Conservation (phyloP, 139 green algal genomes). For the Edaphochlamys debaryana region DNA sequence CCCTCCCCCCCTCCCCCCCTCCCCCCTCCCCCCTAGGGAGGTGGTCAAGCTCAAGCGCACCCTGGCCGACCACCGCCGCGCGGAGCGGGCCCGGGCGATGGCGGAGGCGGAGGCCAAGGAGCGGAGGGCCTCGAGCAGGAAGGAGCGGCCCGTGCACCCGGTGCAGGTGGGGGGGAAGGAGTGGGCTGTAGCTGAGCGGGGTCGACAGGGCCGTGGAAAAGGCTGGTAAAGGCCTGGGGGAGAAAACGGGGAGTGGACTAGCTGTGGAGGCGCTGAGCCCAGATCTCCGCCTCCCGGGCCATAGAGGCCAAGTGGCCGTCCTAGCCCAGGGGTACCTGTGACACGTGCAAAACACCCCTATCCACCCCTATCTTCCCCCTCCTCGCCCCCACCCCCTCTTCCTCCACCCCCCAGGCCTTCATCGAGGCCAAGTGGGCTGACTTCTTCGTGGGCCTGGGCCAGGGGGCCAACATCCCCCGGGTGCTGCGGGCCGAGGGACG, state of each 20-base stretch:
- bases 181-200: no score
- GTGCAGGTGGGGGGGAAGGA: no score
- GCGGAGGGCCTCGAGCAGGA: neutral
- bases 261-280: no score
- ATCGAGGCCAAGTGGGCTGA: conserved; percentile 48
- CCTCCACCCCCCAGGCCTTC: conserved; percentile 29
- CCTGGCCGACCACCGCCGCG: conserved; percentile 49
- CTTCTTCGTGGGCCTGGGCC: conserved; percentile 51
- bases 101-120: conserved; percentile 34
- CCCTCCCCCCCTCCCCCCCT: no score
- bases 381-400: no score
- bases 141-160: no score
- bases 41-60: conserved; percentile 53
- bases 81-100: conserved; percentile 38
- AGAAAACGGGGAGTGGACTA: no score
- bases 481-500: conserved; percentile 43
- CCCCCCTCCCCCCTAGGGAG: conserved; percentile 53
- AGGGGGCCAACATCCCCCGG: conserved; percentile 24
- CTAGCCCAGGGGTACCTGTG: no score
- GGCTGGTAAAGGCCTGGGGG: no score
- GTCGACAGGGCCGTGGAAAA: no score
- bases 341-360: no score
- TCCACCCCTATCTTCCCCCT: neutral
- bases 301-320: no score
- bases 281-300: neutral